phyloP scores from a whole-genome alignment of 2,329 filamentous ascomycete species.

The Fusarium sp. region DNA sequence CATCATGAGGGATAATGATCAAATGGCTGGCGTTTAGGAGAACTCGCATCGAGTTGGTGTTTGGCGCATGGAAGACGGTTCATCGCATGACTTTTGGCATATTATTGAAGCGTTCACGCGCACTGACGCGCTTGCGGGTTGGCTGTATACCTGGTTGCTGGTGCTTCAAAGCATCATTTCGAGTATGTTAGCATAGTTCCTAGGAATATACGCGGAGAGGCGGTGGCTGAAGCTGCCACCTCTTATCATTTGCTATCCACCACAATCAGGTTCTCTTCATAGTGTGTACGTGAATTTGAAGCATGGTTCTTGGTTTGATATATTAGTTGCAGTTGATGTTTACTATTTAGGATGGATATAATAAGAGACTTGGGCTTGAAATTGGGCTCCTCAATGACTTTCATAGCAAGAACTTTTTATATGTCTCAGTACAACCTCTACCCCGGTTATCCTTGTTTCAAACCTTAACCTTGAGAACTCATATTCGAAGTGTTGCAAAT shows the following conservation, averaged over 20 bases:
- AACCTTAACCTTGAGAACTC: background rate
- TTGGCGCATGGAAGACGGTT: slow-evolving; percentile 36
- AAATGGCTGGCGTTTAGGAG: slow-evolving; percentile 42
- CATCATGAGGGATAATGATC: slow-evolving; percentile 45
- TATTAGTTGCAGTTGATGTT: too few species aligned
- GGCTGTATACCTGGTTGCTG: background rate
- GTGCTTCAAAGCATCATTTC: background rate
- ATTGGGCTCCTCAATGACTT: background rate
- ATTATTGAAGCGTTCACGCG: slow-evolving; percentile 17
- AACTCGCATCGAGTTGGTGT: slow-evolving; percentile 43
- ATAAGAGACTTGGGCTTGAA: background rate
- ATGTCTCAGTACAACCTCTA: background rate
- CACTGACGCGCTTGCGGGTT: background rate
- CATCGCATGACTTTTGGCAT: slow-evolving; percentile 30
- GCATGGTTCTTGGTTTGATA: too few species aligned
- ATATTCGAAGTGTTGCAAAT: too few species aligned
- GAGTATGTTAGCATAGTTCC: background rate
- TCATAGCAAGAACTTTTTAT: background rate
- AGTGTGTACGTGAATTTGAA: background rate
- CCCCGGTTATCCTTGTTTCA: background rate
- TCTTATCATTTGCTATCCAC: background rate
- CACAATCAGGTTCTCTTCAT: background rate
- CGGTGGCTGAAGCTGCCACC: background rate
- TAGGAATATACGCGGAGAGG: background rate
- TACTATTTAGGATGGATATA: background rate